Base-by-base conservation (phyloP, 2,329 filamentous ascomycete genomes). In the Diplodia mutila region DNA sequence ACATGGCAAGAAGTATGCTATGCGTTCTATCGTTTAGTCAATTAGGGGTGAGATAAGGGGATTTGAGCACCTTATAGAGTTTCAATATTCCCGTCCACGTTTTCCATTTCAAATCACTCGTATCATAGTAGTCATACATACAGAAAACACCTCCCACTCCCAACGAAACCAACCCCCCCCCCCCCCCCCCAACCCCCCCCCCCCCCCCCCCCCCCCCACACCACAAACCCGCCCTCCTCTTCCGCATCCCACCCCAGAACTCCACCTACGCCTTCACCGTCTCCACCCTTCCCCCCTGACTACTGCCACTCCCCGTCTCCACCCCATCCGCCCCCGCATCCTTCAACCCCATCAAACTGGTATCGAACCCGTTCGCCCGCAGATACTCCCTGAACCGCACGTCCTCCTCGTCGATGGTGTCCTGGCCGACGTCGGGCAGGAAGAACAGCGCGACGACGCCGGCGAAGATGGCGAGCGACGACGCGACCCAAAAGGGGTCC, bases 401-500 rank as follows among this genome's bases (percentile, higher is more conserved):
- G 74, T 97, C 93, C 78, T 97, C 94, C 18, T 85, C 74, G 0
- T 89, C 86, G 70, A 97, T 96, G 0, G 92, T 97, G 73, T 97
- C 91, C 80, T 96, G 87, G 12, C 89, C 89, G 69, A 97, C 90
- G 57, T 91, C 81, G 0, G 94, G 94, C 61, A 97, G 78, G 68
- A 86, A 85, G 72, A 93, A 86, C 9, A 90, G 81, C 1, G 87
- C 87, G 32, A 94, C 77, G 11, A 81, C 79, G 0, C 91, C 92
- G 2, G 89, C 90, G 59, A 97, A 82, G n/a, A 96, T 79, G 72
- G 92, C 95, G 66, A 97, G 79, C 27, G 86, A 83, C 48, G 89
- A 91, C 1, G 89, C 90, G n/a, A 97, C 92, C 78, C 89, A 97
- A 81, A 97, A 97, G 0, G 93, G 93, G 72, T 96, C 93, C 76